Evolutionary conservation across 148 eudicot genomes (phyloP).

Genomic region (Rhododendron ferrugineum): DNA sequence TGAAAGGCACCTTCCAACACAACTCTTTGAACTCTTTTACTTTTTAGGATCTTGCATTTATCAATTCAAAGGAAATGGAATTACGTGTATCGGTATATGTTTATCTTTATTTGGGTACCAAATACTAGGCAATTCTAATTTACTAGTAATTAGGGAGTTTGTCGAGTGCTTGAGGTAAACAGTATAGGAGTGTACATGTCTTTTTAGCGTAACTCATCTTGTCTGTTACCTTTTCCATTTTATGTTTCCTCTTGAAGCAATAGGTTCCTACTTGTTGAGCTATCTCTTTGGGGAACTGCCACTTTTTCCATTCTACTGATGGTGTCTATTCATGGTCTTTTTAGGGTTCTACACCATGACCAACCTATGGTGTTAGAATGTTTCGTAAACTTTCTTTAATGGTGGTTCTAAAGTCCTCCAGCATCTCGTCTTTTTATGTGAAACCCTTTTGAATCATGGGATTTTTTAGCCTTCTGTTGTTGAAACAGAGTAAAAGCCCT

Average conservation of each 20-base stretch:
- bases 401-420: background rate
- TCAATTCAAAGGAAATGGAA: background rate
- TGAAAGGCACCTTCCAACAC: background rate
- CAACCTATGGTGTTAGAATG: background rate
- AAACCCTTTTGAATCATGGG: background rate
- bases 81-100: background rate
- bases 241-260: background rate
- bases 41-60: constrained; percentile 1
- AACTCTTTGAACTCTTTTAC: background rate
- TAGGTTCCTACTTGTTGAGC: background rate
- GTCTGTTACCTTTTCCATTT: background rate
- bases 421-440: background rate
- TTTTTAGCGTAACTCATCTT: background rate
- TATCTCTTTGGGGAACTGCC: background rate
- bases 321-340: background rate
- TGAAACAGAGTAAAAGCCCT: background rate
- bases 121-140: background rate
- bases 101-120: background rate
- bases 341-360: background rate
- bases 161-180: background rate
- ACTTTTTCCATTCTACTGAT: background rate
- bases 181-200: background rate
- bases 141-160: background rate
- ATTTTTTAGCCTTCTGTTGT: background rate
- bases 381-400: background rate